phyloP scores from a whole-genome alignment of 169 alveolate species.

The Plasmodium gonderi region DNA sequence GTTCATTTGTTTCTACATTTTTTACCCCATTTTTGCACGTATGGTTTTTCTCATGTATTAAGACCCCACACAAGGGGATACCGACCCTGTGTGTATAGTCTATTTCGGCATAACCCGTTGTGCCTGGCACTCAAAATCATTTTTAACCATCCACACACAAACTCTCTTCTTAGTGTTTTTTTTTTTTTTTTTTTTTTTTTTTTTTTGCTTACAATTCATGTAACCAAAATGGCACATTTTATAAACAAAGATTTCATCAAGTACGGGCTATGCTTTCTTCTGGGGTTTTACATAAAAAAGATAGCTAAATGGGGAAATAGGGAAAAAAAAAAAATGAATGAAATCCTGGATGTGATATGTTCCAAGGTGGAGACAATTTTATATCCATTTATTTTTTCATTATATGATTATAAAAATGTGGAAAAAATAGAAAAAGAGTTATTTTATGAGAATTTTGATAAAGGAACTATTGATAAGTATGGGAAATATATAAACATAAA shows the following conservation, averaged over 20 bases:
- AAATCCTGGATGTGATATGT: background rate
- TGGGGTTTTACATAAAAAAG: slow-evolving; percentile 25
- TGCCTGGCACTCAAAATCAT: too few species aligned
- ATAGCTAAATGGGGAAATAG: slow-evolving; percentile 1
- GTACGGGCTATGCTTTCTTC: slow-evolving; percentile 12
- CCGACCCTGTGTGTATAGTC: too few species aligned
- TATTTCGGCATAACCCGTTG: too few species aligned
- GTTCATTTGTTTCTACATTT: too few species aligned
- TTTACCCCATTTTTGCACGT: too few species aligned
- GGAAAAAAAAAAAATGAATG: background rate
- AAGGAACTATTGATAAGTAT: slow-evolving; percentile 34
- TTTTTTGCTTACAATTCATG: background rate
- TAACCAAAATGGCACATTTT: background rate
- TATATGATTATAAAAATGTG: background rate
- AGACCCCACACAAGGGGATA: too few species aligned
- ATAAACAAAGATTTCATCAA: background rate
- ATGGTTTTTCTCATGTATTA: too few species aligned
- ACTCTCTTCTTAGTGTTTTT: too few species aligned
- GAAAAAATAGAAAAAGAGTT: slow-evolving; percentile 8
- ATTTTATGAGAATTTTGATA: slow-evolving; percentile 53
- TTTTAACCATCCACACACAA: background rate
- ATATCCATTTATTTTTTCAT: background rate
- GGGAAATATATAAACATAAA: slow-evolving; percentile 31
- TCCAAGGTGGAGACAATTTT: background rate
- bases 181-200: background rate